These are phyloP conservation scores for Fraxinus pennsylvanica DNA, from an alignment of 257 asterid species.

Conservation along the genomic window DNA sequence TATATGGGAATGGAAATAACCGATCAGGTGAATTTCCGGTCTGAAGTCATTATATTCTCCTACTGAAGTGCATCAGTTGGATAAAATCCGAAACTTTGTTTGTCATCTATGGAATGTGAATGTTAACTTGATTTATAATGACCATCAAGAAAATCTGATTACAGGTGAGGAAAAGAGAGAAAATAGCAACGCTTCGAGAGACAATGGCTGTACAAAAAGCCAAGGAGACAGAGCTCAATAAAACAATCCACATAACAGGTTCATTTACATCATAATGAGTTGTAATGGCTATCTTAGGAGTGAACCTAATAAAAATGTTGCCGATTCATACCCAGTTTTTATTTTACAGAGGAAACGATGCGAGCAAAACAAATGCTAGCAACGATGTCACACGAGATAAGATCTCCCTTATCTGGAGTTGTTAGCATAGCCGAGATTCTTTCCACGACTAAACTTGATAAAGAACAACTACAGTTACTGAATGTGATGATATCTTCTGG, in stretches of 20 bases:
- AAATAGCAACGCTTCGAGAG: constrained; percentile 83
- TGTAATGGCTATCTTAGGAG: constrained; percentile 4
- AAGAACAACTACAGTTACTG: constrained; percentile 64
- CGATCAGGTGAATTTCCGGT: constrained; percentile 56
- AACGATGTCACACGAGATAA: constrained; percentile 94
- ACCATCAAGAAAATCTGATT: background rate
- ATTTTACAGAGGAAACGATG: constrained; percentile 82
- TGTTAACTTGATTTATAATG: background rate
- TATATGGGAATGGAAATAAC: constrained; percentile 98
- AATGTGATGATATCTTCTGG: constrained; percentile 58
- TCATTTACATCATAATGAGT: background rate
- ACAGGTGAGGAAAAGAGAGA: constrained; percentile 80
- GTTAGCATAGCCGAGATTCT: constrained; percentile 94
- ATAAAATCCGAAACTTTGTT: background rate
- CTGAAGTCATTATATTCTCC: background rate
- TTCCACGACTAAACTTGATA: constrained; percentile 71
- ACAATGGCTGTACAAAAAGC: constrained; percentile 94
- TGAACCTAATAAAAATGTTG: constrained; percentile 4
- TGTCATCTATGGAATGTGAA: background rate
- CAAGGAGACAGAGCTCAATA: constrained; percentile 89
- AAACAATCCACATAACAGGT: constrained; percentile 90
- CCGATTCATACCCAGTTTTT: constrained; percentile 1
- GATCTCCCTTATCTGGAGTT: constrained; percentile 91
- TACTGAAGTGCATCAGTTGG: background rate
- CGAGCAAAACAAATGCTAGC: constrained; percentile 96